Base-by-base conservation (phyloP, 352 stramenopile genomes). In the Phytophthora kernoviae region DNA sequence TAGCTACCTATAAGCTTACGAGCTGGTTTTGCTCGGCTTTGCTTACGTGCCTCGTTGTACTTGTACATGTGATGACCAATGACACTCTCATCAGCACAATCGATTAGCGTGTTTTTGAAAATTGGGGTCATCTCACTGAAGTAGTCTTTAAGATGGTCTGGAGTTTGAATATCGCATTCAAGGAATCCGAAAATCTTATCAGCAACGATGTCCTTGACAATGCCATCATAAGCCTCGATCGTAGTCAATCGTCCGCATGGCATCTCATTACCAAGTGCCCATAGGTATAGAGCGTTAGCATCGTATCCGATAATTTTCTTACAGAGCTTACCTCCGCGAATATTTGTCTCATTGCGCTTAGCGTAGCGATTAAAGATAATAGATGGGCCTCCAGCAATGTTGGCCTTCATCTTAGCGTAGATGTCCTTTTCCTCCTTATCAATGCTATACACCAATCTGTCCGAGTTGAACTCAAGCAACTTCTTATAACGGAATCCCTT, bases 141-240 rank as follows among this genome's bases (percentile, higher is more conserved):
- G 27, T 74, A 68, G 0, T 69, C 32, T 51, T 75, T 76, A 0
- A 77, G 48, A 22, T 73, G 41, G 0, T 70, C 58, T 11, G 72
- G 72, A 15, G 56, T 75, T 36, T 58, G 11, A 47, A 80, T 77
- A 57, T 77, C 68, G 52, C 59, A 75, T 46, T 81, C 59, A 3
- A 77, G 33, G 15, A 81, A 77, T 0, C 71, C 71, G 49, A 81
- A 81, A 0, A 65, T 2, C 18, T 80, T 77, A 33, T 74, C 58
- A 11, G 22, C 14, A 1, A 47, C 42, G 17, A 79, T 72, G 17
- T 77, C 68, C 15, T 77, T 56, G 21, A 78, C 42, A 5, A 81
- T 61, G 17, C 3, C 26, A 27, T 64, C 56, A 18, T 78, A 78
- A 0, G 41, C 0, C 15, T 69, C 52, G 10, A 68, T 48, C 1